Evolutionary conservation across 1,139 yeast species (phyloP).

Genomic region (Diutina sp.): DNA sequence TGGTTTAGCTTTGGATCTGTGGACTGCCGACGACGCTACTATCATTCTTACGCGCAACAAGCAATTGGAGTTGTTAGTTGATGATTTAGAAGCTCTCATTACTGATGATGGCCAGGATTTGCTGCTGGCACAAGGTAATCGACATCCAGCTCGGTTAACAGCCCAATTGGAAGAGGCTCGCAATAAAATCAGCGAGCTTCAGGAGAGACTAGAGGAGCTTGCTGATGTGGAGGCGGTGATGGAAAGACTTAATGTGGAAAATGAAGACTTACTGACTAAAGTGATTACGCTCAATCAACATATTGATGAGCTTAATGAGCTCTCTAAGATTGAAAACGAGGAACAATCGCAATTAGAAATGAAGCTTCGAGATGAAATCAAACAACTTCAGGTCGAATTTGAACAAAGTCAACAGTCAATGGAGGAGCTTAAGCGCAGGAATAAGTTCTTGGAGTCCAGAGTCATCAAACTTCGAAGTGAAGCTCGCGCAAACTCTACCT

Average conservation of each 20-base stretch:
- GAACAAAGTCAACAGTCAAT: constrained; percentile 15
- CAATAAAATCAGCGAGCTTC: constrained; percentile 28
- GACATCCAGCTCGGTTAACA: constrained; percentile 10
- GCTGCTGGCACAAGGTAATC: constrained; percentile 11
- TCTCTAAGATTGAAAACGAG: constrained; percentile 43
- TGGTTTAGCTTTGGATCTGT: constrained; percentile 7
- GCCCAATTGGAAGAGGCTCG: constrained; percentile 26
- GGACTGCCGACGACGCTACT: constrained; percentile 9
- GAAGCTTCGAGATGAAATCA: not conserved
- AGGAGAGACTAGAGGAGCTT: constrained; percentile 27
- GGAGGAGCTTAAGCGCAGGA: constrained; percentile 18
- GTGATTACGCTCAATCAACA: constrained; percentile 25
- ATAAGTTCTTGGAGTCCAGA: constrained; percentile 14
- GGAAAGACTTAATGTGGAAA: constrained; percentile 44
- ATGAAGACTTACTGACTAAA: constrained; percentile 29
- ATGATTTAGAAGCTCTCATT: constrained; percentile 24
- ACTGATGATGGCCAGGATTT: constrained; percentile 12
- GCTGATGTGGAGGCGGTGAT: constrained; percentile 35
- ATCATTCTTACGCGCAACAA: constrained; percentile 16
- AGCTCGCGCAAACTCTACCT: not conserved
- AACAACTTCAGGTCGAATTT: constrained; percentile 7
- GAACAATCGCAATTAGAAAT: constrained; percentile 40
- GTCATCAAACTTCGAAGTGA: constrained; percentile 5
- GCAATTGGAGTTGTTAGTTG: constrained; percentile 25
- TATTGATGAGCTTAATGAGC: constrained; percentile 44